phyloP scores from a whole-genome alignment of 169 alveolate genomes.

The Babesia ovis region DNA sequence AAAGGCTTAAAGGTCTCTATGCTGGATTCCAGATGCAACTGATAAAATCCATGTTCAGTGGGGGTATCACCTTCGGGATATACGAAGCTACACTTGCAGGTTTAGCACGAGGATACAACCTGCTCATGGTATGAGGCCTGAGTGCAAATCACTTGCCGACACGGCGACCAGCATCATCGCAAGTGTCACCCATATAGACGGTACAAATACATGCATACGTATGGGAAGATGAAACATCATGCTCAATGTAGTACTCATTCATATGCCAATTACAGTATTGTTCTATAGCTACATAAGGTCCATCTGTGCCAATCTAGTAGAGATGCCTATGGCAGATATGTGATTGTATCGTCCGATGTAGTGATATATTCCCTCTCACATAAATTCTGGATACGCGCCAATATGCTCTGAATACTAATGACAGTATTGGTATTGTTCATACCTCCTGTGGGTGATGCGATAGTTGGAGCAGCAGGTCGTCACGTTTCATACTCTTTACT shows the following conservation, averaged over 20 bases:
- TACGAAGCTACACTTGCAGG: conserved; percentile 36
- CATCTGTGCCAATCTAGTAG: neutral
- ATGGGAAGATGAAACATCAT: neutral
- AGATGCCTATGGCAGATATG: conserved; percentile 17
- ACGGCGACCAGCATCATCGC: too few relatives aligned
- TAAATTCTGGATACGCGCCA: neutral
- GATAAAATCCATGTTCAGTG: conserved; percentile 45
- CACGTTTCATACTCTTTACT: conserved; percentile 29
- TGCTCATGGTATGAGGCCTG: neutral
- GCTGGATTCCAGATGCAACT: conserved; percentile 66
- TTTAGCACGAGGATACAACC: conserved; percentile 28
- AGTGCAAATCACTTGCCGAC: too few relatives aligned
- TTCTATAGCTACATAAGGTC: too few relatives aligned
- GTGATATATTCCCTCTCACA: conserved; percentile 10
- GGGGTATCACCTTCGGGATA: conserved; percentile 54
- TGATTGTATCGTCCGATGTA: neutral
- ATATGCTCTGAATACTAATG: neutral
- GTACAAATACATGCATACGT: neutral
- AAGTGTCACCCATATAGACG: too few relatives aligned
- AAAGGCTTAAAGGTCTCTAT: conserved; percentile 55
- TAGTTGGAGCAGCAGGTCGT: conserved; percentile 27
- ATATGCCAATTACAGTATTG: too few relatives aligned
- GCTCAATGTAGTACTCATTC: neutral
- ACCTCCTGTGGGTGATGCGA: conserved; percentile 15
- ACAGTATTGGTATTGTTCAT: neutral